Evolutionary conservation across 768 basidiomycete species (phyloP), one percentile per base, ranked within the genome.

Genomic region (Tylopilus cervinicoccineus): DNA sequence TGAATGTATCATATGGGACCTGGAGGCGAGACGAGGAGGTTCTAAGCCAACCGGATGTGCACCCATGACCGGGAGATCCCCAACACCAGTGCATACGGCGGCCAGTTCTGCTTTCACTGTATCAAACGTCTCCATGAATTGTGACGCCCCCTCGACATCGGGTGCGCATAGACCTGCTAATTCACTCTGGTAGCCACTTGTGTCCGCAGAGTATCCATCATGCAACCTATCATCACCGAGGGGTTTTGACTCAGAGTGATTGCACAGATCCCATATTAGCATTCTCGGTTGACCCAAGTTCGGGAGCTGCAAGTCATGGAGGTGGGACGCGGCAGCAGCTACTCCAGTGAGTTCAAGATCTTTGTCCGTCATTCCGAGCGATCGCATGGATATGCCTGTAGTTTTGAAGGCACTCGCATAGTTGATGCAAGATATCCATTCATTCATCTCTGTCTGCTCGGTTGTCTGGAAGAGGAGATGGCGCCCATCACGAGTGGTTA

Each of bases 331-430:
- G 16, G 92, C 91, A 19, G 92, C 91, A 22, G 91, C 92, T 11
- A 87, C 80, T 20, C 90, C 91, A 4, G 89, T 87, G 33, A 89
- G 75, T 52, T 86, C 79, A 26, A 88, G 79, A 56, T 85, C 87
- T 57, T 75, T 77, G 39, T 76, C 73, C 17, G 84, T 79, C 76
- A 92, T 81, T 16, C 78, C 80, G 12, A 77, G 68, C 0, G 88
- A 76, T 19, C 93, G 81, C 80, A 96, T 92, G 38, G 81, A 76
- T 31, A 97, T 74, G 10, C 86, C 86, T 14, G 83, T 77, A 2
- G 90, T 83, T 69, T 86, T 93, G 79, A 96, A 98, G 6, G 90
- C 76, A 50, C 91, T 86, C 3, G 93, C 93, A 62, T 96, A 98
- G 68, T 99, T 99, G 61, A 98, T 92, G 27, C 77, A 75, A 13